Evolutionary conservation across 1,284 basidiomycete genomes (phyloP), one percentile per base, ranked within the genome.

Genomic region (Sporisorium iseilematis-ciliati): DNA sequence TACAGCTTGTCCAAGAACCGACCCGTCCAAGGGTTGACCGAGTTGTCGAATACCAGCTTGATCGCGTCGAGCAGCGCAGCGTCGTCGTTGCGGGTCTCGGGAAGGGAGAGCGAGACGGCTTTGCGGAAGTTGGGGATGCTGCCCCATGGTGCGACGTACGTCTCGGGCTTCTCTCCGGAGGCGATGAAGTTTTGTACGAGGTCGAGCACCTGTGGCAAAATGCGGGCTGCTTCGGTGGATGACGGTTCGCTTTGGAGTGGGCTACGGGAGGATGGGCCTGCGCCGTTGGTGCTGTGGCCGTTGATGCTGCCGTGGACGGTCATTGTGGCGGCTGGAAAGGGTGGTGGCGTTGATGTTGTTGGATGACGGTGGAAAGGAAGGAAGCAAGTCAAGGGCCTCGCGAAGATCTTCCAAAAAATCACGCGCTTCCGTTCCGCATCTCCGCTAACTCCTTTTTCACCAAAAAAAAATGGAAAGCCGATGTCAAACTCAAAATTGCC

Each of bases 1-100:
- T 87, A 87, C 35, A 87, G 83, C 82, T 82, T 83, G 68, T 81
- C 81, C 29, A 82, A 56, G 63, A 83, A 82, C 2, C 82, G 75
- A 25, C 75, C 76, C 20, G 82, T 83, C 80, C 80, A 83, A 1
- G 81, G 79, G 45, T 83, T 81, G 38, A 83, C 77, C 57, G 78
- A 80, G 65, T 82, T 75, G 57, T 74, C 65, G 7, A 82, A 69
- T 0, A 82, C 57, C 2, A 61, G 67, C 35, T 59, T 60, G 68
- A 81, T 63, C 12, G 64, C 66, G 7, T 64, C 61, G 7, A 82
- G 46, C 11, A 82, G 60, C 18, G 63, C 54, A n/a, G 31, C 43
- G 49, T 79, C 73, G 18, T 49, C n/a, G 6, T 41, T 20, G 12
- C 52, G 57, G 7, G 55, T 23, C 8, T 69, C 69, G 10, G 69